phyloP scores from a whole-genome alignment of 768 basidiomycete genomes.

The Mycena metata region DNA sequence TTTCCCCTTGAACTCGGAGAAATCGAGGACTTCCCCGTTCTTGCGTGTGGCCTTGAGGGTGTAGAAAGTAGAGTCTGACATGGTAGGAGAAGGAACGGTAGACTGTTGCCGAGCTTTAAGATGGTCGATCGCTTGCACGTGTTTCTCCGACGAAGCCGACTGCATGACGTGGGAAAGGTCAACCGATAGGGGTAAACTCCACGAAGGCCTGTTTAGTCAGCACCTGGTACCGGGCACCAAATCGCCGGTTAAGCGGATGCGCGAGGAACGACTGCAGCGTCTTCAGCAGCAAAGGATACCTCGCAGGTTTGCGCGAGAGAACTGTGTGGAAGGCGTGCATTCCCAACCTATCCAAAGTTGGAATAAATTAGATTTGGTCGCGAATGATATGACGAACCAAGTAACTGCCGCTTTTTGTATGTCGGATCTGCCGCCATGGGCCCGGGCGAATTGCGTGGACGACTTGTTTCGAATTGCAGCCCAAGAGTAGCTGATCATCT shows the following conservation, averaged over 20 bases:
- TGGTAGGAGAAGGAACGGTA: constrained; percentile 42
- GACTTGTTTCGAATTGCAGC: constrained; percentile 64
- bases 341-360: constrained; percentile 72
- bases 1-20: constrained; percentile 80
- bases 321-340: constrained; percentile 82
- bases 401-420: constrained; percentile 65
- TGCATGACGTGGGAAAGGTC: neutral
- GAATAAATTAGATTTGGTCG: constrained; percentile 2
- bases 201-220: constrained; percentile 63
- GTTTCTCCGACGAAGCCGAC: constrained; percentile 13
- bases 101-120: constrained; percentile 25
- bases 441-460: constrained; percentile 54
- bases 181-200: constrained; percentile 41
- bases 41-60: constrained; percentile 77
- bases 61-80: constrained; percentile 71
- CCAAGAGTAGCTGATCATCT: constrained; percentile 70
- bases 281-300: constrained; percentile 62
- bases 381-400: constrained; percentile 61
- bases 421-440: constrained; percentile 54
- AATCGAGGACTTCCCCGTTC: constrained; percentile 67
- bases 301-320: constrained; percentile 65
- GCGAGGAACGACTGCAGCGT: constrained; percentile 65
- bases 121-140: constrained; percentile 3
- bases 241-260: constrained; percentile 58
- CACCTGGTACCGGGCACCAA: constrained; percentile 58